Percentiles rank a stretch among this genome's conserved stretches.
These are phyloP conservation scores for Pichia sorboxylosa DNA, from an alignment of 1,139 yeast genomes.

Conservation along the genomic window DNA sequence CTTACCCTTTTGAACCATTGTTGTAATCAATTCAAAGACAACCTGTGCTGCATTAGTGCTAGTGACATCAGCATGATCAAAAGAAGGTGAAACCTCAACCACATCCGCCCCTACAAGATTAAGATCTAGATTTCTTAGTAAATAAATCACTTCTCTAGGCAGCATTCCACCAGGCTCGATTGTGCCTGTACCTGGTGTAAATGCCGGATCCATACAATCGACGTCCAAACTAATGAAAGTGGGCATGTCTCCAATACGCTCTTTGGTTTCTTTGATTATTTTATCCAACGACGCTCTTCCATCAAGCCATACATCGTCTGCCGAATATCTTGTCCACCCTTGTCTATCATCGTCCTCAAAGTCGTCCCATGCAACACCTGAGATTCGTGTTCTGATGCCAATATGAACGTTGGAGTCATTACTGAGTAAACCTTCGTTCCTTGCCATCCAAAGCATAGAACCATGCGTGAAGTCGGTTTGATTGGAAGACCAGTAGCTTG, in stretches of 20 bases:
- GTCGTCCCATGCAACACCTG: slow-evolving; percentile 45
- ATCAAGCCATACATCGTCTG: slow-evolving; percentile 58
- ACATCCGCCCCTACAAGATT: slow-evolving; percentile 68
- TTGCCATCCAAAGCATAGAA: slow-evolving; percentile 72
- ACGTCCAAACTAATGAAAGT: slow-evolving; percentile 66
- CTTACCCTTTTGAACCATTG: slow-evolving; percentile 55
- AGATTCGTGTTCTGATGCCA: slow-evolving; percentile 58
- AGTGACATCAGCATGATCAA: slow-evolving; percentile 61
- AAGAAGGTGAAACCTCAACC: slow-evolving; percentile 69
- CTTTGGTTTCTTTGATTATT: slow-evolving; percentile 39
- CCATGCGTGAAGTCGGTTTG: slow-evolving; percentile 64
- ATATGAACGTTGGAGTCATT: slow-evolving; percentile 52
- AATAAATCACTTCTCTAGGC: slow-evolving; percentile 59
- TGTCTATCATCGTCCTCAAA: slow-evolving; percentile 53
- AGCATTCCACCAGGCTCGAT: slow-evolving; percentile 77
- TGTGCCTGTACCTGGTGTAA: slow-evolving; percentile 77
- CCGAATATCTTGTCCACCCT: slow-evolving; percentile 50
- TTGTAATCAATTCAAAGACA: slow-evolving; percentile 56
- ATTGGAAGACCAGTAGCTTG: slow-evolving; percentile 59
- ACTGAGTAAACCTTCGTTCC: slow-evolving; percentile 49
- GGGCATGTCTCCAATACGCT: slow-evolving; percentile 41
- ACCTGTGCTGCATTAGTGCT: slow-evolving; percentile 70
- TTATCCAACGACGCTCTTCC: slow-evolving; percentile 49
- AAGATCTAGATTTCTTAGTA: slow-evolving; percentile 49
- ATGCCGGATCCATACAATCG: slow-evolving; percentile 72